Evolutionary conservation across 1,284 basidiomycete genomes (phyloP), one percentile per base, ranked within the genome.

Genomic region (Cryptococcus floricola): DNA sequence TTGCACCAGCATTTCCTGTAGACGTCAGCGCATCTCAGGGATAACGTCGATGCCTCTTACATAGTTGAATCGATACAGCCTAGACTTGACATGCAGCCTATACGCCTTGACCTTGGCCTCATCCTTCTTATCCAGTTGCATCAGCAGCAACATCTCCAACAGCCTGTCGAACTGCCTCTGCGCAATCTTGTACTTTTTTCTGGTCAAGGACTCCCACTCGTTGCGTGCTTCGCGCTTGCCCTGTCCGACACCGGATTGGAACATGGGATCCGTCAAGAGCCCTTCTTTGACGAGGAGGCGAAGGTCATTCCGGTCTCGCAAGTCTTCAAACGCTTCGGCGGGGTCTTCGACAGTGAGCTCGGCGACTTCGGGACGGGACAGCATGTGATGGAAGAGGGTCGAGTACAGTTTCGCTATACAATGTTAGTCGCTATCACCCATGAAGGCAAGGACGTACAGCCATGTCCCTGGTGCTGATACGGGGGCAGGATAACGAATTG

Each of bases 291-390:
- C 65, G 16, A 98, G 81, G 81, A 89, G 87, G 58, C 83, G 80
- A 27, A 98, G 81, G 74, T 98, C 96, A 67, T 89, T 89, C 49
- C 89, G 86, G 77, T 98, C 96, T 38, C 95, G 83, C 53, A 98
- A 81, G 69, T 96, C 91, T 57, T 75, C 74, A 50, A 74, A 75
- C 10, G 72, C 71, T 62, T 98, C 95, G 0, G 91, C 91, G 0
- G 95, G 95, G 73, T 98, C 95, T 79, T 98, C 95, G 19, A 98
- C 89, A 0, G 93, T 97, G 52, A 98, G 80, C 75, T 98, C 95
- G 10, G 87, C 85, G 37, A 97, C 85, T 44, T 83, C 79, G 0
- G 85, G 78, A 41, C 85, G 82, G 7, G 81, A 77, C 39, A 90
- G 77, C 50, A 89, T 82, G 70, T 89, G 83, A 67, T 87, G 82